Percentiles rank a stretch among this genome's conserved stretches.
Evolutionary conservation across 2,329 filamentous ascomycete genomes (phyloP).

Genomic region (Malbranchea cinnamomea): DNA sequence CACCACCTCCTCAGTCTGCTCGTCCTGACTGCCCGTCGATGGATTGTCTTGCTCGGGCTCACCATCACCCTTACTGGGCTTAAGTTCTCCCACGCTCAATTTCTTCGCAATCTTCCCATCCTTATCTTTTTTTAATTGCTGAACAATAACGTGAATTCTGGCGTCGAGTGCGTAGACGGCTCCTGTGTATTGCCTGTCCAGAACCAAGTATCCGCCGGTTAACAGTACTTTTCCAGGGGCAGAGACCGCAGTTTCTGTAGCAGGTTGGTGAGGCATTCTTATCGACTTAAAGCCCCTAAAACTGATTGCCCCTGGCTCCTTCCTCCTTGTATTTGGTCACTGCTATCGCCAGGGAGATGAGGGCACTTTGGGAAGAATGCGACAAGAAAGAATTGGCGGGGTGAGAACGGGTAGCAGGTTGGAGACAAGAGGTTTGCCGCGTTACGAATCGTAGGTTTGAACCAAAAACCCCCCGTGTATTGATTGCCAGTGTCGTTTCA

Average conservation of each 20-base stretch:
- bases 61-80: slow-evolving; percentile 5
- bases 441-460: too few species aligned
- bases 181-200: slow-evolving; percentile 74
- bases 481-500: too few species aligned
- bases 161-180: slow-evolving; percentile 51
- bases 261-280: slow-evolving; percentile 8
- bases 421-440: too few species aligned
- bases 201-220: slow-evolving; percentile 85
- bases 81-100: slow-evolving; percentile 7
- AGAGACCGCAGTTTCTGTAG: slow-evolving; percentile 48
- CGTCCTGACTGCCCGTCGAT: slow-evolving; percentile 1
- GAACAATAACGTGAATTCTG: slow-evolving; percentile 45
- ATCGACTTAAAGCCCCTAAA: not conserved
- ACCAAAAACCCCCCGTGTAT: too few species aligned
- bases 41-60: slow-evolving; percentile 6
- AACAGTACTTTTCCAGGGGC: slow-evolving; percentile 93
- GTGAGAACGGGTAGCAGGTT: too few species aligned
- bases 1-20: slow-evolving; percentile 45
- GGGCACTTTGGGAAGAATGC: too few species aligned
- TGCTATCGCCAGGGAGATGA: too few species aligned
- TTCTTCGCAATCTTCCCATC: slow-evolving; percentile 10
- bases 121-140: slow-evolving; percentile 32
- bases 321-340: too few species aligned
- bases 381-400: too few species aligned
- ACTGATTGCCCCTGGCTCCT: not conserved